Conservation (phyloP, 352 stramenopile species). For the Pythium insidiosum region DNA sequence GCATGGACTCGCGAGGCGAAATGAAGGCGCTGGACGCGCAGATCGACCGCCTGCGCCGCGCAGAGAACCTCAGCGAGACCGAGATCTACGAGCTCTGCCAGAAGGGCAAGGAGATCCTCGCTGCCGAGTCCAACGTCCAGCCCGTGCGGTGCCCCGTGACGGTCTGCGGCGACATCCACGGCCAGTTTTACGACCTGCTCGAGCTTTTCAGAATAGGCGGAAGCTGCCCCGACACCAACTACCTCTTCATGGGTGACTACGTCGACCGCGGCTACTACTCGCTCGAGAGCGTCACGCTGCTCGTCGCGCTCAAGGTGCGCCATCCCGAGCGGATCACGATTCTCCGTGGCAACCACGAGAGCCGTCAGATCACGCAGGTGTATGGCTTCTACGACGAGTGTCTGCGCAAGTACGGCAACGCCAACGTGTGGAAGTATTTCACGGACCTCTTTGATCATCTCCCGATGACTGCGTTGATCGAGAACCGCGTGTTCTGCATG, state of each 20-base stretch:
- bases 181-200: conserved; percentile 86
- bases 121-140: conserved; percentile 81
- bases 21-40: conserved; percentile 85
- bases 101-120: conserved; percentile 86
- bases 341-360: conserved; percentile 60
- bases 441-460: conserved; percentile 86
- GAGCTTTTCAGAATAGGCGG: conserved; percentile 88
- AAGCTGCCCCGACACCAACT: conserved; percentile 83
- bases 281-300: conserved; percentile 74
- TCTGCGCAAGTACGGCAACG: conserved; percentile 70
- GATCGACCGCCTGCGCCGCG: conserved; percentile 72
- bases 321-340: conserved; percentile 84
- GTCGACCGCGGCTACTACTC: conserved; percentile 87
- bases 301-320: conserved; percentile 81
- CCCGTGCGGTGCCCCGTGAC: conserved; percentile 81
- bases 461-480: conserved; percentile 83
- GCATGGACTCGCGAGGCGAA: conserved; percentile 68
- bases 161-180: conserved; percentile 85
- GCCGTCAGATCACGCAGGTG: conserved; percentile 44
- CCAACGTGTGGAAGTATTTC: conserved; percentile 89
- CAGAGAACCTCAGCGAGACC: conserved; percentile 85
- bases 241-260: conserved; percentile 89
- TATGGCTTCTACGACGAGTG: conserved; percentile 75
- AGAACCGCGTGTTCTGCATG: conserved; percentile 88
- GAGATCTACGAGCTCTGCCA: conserved; percentile 87